Conservation (phyloP, 2,329 filamentous ascomycete species). For the Fusarium sp. region DNA sequence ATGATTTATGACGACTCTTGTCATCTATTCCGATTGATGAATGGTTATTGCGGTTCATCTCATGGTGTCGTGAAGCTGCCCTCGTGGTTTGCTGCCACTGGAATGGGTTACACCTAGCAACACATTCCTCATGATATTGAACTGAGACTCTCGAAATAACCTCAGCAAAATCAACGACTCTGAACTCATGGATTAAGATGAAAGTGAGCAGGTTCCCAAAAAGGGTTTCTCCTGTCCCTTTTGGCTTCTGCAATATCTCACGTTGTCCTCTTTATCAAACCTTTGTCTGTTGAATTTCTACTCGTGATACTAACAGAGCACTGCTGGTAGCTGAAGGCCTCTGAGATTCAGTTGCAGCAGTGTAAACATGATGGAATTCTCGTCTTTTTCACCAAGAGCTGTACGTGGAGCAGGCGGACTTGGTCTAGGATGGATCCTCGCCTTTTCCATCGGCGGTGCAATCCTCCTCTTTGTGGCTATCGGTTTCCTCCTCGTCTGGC, state of each 20-base stretch:
- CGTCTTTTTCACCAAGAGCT: constrained; percentile 14
- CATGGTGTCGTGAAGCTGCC: constrained; percentile 14
- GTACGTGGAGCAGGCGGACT: constrained; percentile 34
- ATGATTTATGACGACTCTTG: not conserved
- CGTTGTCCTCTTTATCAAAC: constrained; percentile 28
- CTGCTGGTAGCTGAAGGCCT: constrained; percentile 13
- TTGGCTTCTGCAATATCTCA: constrained; percentile 23
- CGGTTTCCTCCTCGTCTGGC: constrained; percentile 55
- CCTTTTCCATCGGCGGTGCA: constrained; percentile 59
- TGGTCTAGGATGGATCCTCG: constrained; percentile 53
- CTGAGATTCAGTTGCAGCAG: constrained; percentile 18
- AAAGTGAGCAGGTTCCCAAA: constrained; percentile 32
- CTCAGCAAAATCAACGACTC: constrained; percentile 28
- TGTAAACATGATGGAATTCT: constrained; percentile 25
- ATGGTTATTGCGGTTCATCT: constrained; percentile 13
- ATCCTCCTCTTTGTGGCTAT: constrained; percentile 55
- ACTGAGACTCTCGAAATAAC: constrained; percentile 45
- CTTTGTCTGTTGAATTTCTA: constrained; percentile 5
- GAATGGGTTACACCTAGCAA: constrained; percentile 52
- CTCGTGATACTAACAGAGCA: constrained; percentile 13
- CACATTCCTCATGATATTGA: constrained; percentile 51
- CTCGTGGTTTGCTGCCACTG: constrained; percentile 38
- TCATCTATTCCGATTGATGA: not conserved
- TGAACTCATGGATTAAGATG: constrained; percentile 29
- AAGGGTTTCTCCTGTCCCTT: constrained; percentile 27